Percentiles rank a stretch among this genome's conserved stretches.
phyloP scores from a whole-genome alignment of 352 stramenopile genomes.

The Globisporangium apiculatum region DNA sequence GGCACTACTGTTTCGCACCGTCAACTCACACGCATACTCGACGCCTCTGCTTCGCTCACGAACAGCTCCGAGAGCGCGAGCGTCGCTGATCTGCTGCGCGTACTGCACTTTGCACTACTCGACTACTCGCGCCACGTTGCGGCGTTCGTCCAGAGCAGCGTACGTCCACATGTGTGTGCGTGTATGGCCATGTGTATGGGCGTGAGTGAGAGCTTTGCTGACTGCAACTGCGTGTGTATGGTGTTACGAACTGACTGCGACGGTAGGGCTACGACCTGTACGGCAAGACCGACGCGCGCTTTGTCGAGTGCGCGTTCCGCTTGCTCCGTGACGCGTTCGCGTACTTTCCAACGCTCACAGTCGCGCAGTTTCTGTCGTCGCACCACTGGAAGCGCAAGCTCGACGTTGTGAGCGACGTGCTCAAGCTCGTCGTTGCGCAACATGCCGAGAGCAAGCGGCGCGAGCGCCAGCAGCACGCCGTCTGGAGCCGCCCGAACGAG shows the following conservation, averaged over 20 bases:
- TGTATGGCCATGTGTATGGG: too few species aligned
- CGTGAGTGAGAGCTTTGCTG: too few species aligned
- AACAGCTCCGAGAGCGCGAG: slow-evolving; percentile 23
- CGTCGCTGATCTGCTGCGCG: slow-evolving; percentile 48
- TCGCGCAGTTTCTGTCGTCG: slow-evolving; percentile 51
- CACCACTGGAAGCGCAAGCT: slow-evolving; percentile 61
- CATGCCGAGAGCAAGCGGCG: slow-evolving; percentile 34
- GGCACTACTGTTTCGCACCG: too few species aligned
- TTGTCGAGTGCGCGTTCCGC: slow-evolving; percentile 67
- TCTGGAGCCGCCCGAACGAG: slow-evolving; percentile 44
- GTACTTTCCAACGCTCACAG: slow-evolving; percentile 57
- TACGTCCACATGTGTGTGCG: slow-evolving; percentile 15
- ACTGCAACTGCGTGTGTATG: not conserved
- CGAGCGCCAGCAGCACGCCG: slow-evolving; percentile 36
- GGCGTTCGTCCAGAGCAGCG: slow-evolving; percentile 30
- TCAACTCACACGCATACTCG: too few species aligned
- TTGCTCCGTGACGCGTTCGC: slow-evolving; percentile 66
- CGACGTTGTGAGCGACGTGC: slow-evolving; percentile 43
- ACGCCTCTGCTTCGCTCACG: too few species aligned
- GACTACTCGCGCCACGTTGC: slow-evolving; percentile 70
- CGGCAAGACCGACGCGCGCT: slow-evolving; percentile 70
- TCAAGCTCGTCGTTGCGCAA: slow-evolving; percentile 37
- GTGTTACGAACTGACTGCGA: not conserved
- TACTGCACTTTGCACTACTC: slow-evolving; percentile 65
- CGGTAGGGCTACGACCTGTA: slow-evolving; percentile 57